Evolutionary conservation across 2,329 filamentous ascomycete genomes (phyloP), one percentile per base, ranked within the genome.

Genomic region (Colletotrichum tamarilloi): DNA sequence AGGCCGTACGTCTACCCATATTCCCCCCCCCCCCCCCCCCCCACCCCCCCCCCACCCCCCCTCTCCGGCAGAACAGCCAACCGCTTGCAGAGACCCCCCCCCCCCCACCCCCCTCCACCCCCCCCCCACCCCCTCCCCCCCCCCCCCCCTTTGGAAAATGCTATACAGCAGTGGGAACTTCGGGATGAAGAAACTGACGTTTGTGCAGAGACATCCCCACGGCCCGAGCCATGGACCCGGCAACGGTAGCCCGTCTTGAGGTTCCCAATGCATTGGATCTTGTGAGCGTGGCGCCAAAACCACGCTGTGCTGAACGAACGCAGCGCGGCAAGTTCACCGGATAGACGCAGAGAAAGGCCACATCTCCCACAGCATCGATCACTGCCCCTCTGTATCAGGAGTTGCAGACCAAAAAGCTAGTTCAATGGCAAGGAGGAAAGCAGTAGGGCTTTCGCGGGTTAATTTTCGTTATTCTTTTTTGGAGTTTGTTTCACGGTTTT

Each of bases 1-100:
- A 84, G 75, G 76, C 79, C 28, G 80, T 82, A 75, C 67, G 80
- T 74, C 32, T 63, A 9, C 28, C 57, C 57, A n/a, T 46, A 19
- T 46, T 19, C 30, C 14, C 35, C 28, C 58, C 35, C n/a, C 22
- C 28, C 38, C n/a, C n/a, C n/a, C n/a, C n/a, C n/a, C n/a, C n/a
- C n/a, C n/a, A n/a, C n/a, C n/a, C n/a, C n/a, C n/a, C n/a, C n/a
- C n/a, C n/a, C n/a, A n/a, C n/a, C n/a, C n/a, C n/a, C n/a, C n/a
- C n/a, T n/a, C n/a, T n/a, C n/a, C n/a, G n/a, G n/a, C n/a, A n/a
- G n/a, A n/a, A n/a, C n/a, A n/a, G n/a, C n/a, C n/a, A n/a, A n/a
- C n/a, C n/a, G n/a, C n/a, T n/a, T n/a, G n/a, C n/a, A n/a, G n/a
- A n/a, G n/a, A n/a, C n/a, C n/a, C n/a, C n/a, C n/a, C n/a, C n/a